Base-by-base conservation (phyloP, 345 rosid species). In the Salix exigua region DNA sequence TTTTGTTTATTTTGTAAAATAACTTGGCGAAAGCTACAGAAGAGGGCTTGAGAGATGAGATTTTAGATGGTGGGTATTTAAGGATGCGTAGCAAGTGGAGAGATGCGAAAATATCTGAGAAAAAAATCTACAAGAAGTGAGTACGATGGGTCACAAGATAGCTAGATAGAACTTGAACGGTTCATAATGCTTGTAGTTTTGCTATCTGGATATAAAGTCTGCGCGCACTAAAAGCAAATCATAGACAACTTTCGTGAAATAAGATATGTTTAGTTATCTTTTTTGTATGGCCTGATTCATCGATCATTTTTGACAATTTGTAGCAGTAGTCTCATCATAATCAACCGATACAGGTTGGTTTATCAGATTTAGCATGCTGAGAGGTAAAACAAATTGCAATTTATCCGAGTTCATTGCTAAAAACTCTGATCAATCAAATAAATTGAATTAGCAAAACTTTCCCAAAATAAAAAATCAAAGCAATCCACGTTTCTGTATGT, bases 401-500 rank as follows among this genome's bases (percentile, higher is more conserved):
- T 40, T 40, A 3, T 40, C 44, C 10, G 11, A n/a, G 28, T 13
- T 12, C 37, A 28, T 30, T 30, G 38, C 38, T 30, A 64, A 12
- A 8, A 6, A 28, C 14, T 64, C n/a, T 64, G 6, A 14, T 64
- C 68, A 17, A 30, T 60, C 28, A 46, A 46, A 62, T n/a, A 48
- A 46, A 25, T 68, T 35, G 68, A 64, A 70, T 77, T 31, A 48
- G 40, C 78, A 69, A 70, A 78, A 72, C 75, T 63, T 72, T 48
- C 40, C 79, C 75, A 60, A 75, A 81, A 30, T 62, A 53, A 63
- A 60, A 75, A 37, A 38, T 7, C n/a, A n/a, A 30, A 77, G 48
- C 60, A 76, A 80, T 68, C 80, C 78, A 79, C 72, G 58, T 73
- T 37, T 23, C 69, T 38, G 65, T 48, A 68, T 44, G 70, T 64